These are phyloP conservation scores for Fomitopsis betulina DNA, from an alignment of 1,284 basidiomycete genomes.

Conservation along the genomic window DNA sequence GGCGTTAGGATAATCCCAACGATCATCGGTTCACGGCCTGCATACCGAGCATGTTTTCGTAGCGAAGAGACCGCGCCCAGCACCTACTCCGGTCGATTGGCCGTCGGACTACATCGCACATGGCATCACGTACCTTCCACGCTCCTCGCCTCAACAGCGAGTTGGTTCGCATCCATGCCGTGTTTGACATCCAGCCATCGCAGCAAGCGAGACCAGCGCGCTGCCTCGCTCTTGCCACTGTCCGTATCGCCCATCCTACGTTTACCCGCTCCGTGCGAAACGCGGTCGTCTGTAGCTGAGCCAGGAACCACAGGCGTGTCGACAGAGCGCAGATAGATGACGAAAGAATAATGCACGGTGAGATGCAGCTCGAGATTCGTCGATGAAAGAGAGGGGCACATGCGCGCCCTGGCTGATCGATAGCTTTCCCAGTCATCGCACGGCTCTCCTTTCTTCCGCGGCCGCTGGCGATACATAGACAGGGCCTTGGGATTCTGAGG, in stretches of 20 bases:
- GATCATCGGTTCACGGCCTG: not conserved
- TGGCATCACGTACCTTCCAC: slow-evolving; percentile 16
- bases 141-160: slow-evolving; percentile 42
- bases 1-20: not conserved
- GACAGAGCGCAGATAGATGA: not conserved
- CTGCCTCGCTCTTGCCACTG: slow-evolving; percentile 15
- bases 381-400: not conserved
- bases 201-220: slow-evolving; percentile 49
- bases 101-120: not conserved
- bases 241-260: slow-evolving; percentile 4
- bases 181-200: slow-evolving; percentile 46
- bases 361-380: not conserved
- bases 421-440: slow-evolving; percentile 10
- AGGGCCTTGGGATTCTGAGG: slow-evolving; percentile 7
- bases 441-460: slow-evolving; percentile 21
- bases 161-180: slow-evolving; percentile 41
- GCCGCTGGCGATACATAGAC: slow-evolving; percentile 12
- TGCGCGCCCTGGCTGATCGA: slow-evolving; percentile 14
- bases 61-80: slow-evolving; percentile 71
- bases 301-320: not conserved
- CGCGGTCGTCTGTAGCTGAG: not conserved
- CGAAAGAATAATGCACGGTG: not conserved
- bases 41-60: slow-evolving; percentile 40
- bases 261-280: not conserved
- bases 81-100: slow-evolving; percentile 33